phyloP scores from a whole-genome alignment of 139 green algal species.

The Haematococcus sp. region DNA sequence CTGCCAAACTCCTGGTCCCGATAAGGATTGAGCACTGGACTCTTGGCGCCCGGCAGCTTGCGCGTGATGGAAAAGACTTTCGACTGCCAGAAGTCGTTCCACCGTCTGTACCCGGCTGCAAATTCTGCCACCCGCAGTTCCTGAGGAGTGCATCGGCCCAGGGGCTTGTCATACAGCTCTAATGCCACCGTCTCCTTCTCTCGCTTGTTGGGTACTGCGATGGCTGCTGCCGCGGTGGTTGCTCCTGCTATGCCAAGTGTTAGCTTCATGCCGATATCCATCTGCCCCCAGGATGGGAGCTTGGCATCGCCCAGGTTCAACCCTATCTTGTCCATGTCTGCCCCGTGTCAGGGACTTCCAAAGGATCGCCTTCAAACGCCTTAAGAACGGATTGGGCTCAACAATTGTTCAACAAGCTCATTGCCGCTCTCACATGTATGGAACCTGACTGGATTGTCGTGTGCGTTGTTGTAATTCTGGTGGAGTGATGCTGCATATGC shows the following conservation, averaged over 20 bases:
- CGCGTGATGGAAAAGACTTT: conserved; percentile 49
- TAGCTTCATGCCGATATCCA: conserved; percentile 30
- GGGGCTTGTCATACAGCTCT: conserved; percentile 43
- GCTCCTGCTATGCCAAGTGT: conserved; percentile 19
- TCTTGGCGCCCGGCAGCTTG: conserved; percentile 46
- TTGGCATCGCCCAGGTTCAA: background rate
- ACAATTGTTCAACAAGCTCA: no score
- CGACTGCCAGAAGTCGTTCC: conserved; percentile 51
- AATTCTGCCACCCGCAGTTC: conserved; percentile 46
- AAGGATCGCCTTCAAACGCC: no score
- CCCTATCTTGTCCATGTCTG: conserved; percentile 1
- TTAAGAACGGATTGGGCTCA: no score
- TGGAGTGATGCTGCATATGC: no score
- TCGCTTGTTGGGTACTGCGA: conserved; percentile 38
- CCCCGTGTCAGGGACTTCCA: background rate
- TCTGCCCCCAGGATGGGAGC: background rate
- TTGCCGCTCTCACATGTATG: no score
- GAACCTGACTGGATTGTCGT: no score
- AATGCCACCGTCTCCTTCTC: conserved; percentile 46
- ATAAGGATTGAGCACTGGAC: conserved; percentile 58
- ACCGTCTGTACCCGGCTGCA: conserved; percentile 36
- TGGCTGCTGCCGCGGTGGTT: conserved; percentile 16
- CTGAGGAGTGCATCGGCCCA: conserved; percentile 24
- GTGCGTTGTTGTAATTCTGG: no score
- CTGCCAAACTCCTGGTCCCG: conserved; percentile 16